Evolutionary conservation across 2,329 filamentous ascomycete species (phyloP).

Genomic region (Monosporascus sp.): DNA sequence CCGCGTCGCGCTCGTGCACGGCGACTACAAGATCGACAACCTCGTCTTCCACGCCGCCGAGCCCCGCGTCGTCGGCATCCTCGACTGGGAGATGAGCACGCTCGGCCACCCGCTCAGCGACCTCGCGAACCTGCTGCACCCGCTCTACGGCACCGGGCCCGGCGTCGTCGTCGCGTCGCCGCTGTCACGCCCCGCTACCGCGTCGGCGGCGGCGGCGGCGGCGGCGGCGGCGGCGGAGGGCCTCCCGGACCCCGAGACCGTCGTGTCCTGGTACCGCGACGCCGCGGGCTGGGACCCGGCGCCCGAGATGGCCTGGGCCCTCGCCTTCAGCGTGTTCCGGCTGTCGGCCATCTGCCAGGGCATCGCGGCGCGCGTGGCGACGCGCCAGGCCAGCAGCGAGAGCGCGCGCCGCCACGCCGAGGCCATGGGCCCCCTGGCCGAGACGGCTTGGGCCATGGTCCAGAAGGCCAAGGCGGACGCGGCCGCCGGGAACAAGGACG

Average conservation of each 20-base stretch:
- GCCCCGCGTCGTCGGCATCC: conserved; percentile 80
- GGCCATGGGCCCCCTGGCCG: conserved; percentile 65
- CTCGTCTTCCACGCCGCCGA: conserved; percentile 85
- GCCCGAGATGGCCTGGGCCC: conserved; percentile 55
- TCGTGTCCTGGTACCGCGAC: conserved; percentile 61
- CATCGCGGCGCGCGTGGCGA: conserved; percentile 82
- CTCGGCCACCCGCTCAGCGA: conserved; percentile 94
- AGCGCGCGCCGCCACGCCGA: conserved; percentile 68
- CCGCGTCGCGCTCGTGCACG: conserved; percentile 75
- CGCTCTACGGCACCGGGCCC: conserved; percentile 35
- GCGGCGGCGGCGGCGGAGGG: conserved; percentile 75
- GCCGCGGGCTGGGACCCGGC: conserved; percentile 61
- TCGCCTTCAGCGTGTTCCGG: conserved; percentile 58
- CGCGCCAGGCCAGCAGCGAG: conserved; percentile 82
- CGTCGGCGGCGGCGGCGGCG: conserved; percentile 63
- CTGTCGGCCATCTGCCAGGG: conserved; percentile 68
- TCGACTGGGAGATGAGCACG: conserved; percentile 99
- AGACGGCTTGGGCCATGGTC: conserved; percentile 73
- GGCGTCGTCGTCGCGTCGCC: conserved; percentile 15
- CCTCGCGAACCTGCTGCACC: conserved; percentile 68
- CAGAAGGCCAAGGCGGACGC: conserved; percentile 25
- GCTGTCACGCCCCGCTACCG: conserved; percentile 42
- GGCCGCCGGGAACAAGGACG: conserved; percentile 4
- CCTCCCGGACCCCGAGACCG: conserved; percentile 38
- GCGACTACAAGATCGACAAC: conserved; percentile 95